Evolutionary conservation across 441 rosid genomes (phyloP).

Genomic region (Populus tomentosa): DNA sequence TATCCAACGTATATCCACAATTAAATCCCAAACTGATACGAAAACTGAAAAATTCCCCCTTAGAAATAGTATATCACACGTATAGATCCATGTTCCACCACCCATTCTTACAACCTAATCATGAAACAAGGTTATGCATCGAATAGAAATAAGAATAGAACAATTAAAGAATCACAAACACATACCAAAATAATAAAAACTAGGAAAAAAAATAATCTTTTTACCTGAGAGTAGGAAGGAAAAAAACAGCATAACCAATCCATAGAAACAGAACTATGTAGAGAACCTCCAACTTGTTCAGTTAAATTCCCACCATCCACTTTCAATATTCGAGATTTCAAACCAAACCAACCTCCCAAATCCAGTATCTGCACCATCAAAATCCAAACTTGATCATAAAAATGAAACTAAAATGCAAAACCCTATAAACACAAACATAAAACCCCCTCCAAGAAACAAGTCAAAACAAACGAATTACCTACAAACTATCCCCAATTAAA

Average conservation of each 20-base stretch:
- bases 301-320: constrained; percentile 29
- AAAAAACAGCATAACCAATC: constrained; percentile 60
- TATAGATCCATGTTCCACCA: neutral
- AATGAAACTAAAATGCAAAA: constrained; percentile 2
- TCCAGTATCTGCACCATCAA: constrained; percentile 33
- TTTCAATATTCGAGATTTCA: constrained; percentile 19
- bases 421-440: constrained; percentile 21
- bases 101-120: neutral
- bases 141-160: constrained; percentile 1
- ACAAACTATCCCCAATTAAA: constrained; percentile 14
- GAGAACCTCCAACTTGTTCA: constrained; percentile 20
- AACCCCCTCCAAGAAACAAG: constrained; percentile 3
- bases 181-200: neutral
- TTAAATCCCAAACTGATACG: constrained; percentile 8
- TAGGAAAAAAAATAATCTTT: constrained; percentile 1
- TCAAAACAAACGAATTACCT: constrained; percentile 32
- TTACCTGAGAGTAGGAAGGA: constrained; percentile 55
- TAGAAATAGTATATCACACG: constrained; percentile 1
- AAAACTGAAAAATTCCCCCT: constrained; percentile 1
- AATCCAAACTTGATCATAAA: constrained; percentile 12
- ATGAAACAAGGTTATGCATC: neutral
- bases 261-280: constrained; percentile 41
- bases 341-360: constrained; percentile 23
- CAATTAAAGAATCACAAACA: neutral
- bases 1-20: constrained; percentile 4